Evolutionary conservation across 2,329 filamentous ascomycete genomes (phyloP).

Genomic region (Exophiala viscosa): DNA sequence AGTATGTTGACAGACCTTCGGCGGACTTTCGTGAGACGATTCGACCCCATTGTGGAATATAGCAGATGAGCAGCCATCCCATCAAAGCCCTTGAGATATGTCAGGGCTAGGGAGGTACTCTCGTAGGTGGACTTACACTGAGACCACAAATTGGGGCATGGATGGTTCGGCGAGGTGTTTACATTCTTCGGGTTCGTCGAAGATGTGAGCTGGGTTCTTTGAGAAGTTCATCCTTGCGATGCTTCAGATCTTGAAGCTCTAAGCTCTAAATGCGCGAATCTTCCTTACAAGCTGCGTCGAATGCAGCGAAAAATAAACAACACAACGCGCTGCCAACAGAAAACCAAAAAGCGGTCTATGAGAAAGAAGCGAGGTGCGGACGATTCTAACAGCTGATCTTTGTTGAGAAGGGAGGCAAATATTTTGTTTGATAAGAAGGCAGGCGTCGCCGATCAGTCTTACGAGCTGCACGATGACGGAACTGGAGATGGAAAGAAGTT

Average conservation of each 20-base stretch:
- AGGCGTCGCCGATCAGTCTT: background rate
- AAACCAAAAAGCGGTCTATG: no score
- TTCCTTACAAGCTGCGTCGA: no score
- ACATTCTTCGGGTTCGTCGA: slow-evolving; percentile 10
- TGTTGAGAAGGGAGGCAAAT: no score
- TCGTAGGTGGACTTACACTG: slow-evolving; percentile 1
- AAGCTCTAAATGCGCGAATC: no score
- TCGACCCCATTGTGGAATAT: slow-evolving; percentile 13
- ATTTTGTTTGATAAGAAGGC: no score
- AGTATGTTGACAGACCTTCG: slow-evolving; percentile 15
- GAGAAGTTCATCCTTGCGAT: slow-evolving; percentile 2
- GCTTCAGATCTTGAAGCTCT: no score
- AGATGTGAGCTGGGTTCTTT: background rate
- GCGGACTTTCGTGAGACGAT: slow-evolving; percentile 14
- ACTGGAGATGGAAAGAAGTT: background rate
- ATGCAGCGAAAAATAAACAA: no score
- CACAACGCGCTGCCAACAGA: no score
- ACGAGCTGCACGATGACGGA: background rate
- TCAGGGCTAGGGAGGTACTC: background rate
- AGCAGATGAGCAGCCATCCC: slow-evolving; percentile 17
- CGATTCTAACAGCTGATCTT: no score
- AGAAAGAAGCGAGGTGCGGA: no score
- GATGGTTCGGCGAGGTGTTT: slow-evolving; percentile 10
- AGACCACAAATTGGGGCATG: slow-evolving; percentile 13
- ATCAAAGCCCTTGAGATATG: slow-evolving; percentile 8